These are phyloP conservation scores for Ceratocystis colombiana DNA, from an alignment of 2,329 filamentous ascomycete species.

Conservation along the genomic window DNA sequence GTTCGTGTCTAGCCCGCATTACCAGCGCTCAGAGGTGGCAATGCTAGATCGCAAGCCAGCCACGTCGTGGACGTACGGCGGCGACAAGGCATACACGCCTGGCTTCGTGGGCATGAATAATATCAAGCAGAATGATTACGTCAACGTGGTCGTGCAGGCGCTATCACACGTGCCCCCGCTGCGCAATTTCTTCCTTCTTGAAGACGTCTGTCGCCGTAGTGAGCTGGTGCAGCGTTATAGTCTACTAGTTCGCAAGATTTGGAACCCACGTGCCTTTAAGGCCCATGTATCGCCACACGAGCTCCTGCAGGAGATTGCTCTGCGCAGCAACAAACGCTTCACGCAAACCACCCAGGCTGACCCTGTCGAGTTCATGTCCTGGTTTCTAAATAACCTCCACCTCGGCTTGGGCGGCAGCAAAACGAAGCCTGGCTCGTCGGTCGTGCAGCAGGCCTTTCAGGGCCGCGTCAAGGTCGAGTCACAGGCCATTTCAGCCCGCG, in stretches of 20 bases:
- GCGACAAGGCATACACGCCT: conserved; percentile 70
- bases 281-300: conserved; percentile 95
- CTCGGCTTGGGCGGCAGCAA: conserved; percentile 82
- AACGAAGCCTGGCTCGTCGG: conserved; percentile 71
- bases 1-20: conserved; percentile 86
- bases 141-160: conserved; percentile 89
- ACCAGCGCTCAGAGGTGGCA: conserved; percentile 68
- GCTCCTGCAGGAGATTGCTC: conserved; percentile 83
- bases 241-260: conserved; percentile 89
- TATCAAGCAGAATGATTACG: conserved; percentile 98
- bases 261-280: conserved; percentile 95
- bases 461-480: conserved; percentile 85
- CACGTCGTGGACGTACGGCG: conserved; percentile 63
- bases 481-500: conserved; percentile 83
- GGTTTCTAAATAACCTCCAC: conserved; percentile 96
- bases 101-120: conserved; percentile 99
- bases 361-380: conserved; percentile 90
- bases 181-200: conserved; percentile 83
- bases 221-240: conserved; percentile 83
- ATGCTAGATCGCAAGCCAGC: conserved; percentile 59
- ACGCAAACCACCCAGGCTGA: conserved; percentile 85
- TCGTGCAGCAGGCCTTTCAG: conserved; percentile 89
- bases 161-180: conserved; percentile 81
- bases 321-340: conserved; percentile 86
- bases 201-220: conserved; percentile 59